phyloP scores from a whole-genome alignment of 2,329 filamentous ascomycete species.

The Diplodia scrobiculata region DNA sequence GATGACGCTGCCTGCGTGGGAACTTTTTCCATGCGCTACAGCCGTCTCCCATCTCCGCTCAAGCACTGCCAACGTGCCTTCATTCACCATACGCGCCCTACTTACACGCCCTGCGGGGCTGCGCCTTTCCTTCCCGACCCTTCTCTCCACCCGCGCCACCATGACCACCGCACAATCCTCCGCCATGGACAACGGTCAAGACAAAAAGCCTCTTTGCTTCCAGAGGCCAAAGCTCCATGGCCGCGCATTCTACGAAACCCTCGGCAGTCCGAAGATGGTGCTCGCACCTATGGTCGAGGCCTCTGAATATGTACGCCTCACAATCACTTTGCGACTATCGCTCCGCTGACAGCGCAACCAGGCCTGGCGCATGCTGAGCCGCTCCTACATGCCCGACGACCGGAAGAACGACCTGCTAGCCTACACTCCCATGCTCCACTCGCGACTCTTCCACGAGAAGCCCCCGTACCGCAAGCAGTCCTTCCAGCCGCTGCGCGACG shows the following conservation, averaged over 20 bases:
- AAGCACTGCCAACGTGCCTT: neutral
- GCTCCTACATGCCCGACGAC: conserved; percentile 76
- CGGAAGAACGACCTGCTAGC: conserved; percentile 65
- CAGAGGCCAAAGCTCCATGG: conserved; percentile 67
- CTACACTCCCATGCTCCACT: conserved; percentile 96
- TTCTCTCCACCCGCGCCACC: neutral
- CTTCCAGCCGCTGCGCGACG: conserved; percentile 68
- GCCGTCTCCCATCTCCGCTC: neutral
- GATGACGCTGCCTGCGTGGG: neutral
- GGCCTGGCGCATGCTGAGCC: conserved; percentile 96
- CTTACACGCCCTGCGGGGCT: conserved; percentile 20
- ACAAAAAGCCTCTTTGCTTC: conserved; percentile 22
- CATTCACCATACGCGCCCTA: conserved; percentile 18
- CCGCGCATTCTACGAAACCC: conserved; percentile 88
- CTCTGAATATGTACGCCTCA: conserved; percentile 81
- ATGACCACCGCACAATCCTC: neutral
- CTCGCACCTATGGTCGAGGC: conserved; percentile 98
- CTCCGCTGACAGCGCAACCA: conserved; percentile 44
- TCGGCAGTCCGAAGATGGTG: conserved; percentile 86
- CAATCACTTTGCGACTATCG: conserved; percentile 17
- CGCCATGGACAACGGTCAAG: neutral
- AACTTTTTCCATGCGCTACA: conserved; percentile 8
- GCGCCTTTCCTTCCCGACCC: neutral
- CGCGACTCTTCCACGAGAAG: conserved; percentile 79
- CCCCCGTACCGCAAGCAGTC: conserved; percentile 74